phyloP scores from a whole-genome alignment of 192 early-diverging fungal species.

The Coemansia aciculifera region DNA sequence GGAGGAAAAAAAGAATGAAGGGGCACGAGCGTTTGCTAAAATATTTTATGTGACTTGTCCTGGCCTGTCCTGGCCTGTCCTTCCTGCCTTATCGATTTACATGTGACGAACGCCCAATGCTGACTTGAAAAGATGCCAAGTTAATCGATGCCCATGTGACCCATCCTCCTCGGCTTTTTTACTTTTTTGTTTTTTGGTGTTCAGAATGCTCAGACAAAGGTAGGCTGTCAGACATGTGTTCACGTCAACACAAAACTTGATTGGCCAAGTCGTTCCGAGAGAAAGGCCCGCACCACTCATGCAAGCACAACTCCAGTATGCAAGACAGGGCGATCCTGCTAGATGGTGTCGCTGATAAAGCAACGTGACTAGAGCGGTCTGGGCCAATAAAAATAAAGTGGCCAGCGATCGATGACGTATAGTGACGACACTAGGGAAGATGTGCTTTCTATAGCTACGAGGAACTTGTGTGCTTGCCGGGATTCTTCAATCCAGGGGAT shows the following conservation, averaged over 20 bases:
- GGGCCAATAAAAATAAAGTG: neutral
- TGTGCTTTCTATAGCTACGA: too few relatives aligned
- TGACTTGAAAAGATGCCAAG: neutral
- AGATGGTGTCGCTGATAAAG: neutral
- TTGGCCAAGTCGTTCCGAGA: neutral
- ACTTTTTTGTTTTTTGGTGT: neutral
- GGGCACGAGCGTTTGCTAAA: neutral
- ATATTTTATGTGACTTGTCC: constrained; percentile 2
- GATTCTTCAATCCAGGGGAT: neutral
- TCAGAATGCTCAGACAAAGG: neutral
- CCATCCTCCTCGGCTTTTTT: neutral
- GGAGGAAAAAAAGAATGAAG: neutral
- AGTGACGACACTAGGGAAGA: neutral
- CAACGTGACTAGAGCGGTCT: neutral
- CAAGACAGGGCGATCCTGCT: constrained; percentile 2
- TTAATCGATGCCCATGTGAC: neutral
- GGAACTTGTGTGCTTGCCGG: neutral
- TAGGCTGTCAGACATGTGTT: neutral
- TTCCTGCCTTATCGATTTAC: neutral
- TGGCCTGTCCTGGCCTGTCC: neutral
- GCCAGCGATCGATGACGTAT: neutral
- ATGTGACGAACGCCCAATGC: neutral
- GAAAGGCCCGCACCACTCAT: neutral
- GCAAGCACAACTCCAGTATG: neutral
- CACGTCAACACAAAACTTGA: neutral